Evolutionary conservation across 495 filamentous ascomycete species (phyloP), one percentile per base, ranked within the genome.

Genomic region (Tuber magnatum): DNA sequence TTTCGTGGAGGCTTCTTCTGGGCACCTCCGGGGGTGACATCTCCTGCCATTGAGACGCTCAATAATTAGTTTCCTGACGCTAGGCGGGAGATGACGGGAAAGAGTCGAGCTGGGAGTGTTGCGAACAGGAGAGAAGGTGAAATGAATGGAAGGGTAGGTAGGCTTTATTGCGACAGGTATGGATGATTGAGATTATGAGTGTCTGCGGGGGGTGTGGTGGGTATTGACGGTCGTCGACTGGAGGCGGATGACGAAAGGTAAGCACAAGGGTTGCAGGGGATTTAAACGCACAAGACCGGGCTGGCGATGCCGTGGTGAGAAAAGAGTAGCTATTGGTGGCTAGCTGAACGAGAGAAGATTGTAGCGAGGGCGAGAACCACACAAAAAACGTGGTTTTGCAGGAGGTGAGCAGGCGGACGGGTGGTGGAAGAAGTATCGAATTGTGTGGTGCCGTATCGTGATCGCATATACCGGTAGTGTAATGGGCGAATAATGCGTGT

Each of bases 31-130:
- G 73, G 41, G 51, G 76, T 76, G 42, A 44, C 69, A 44, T 76
- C 70, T 40, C 77, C 77, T 68, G 77, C 77, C 77, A 79, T 79
- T 70, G 38, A 79, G 73, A 46, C 71, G 69, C 75, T 48, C 39
- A 48, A 39, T 14, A 39, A 71, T 24, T 38, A 46, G 70, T 42
- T 71, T 74, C 44, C 46, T 65, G 56, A 65, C 56, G 56, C 56
- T 65, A 65, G 56, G 56, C 56, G 28, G 56, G 28, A 65, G 56
- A 65, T 65, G 56, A 35, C 56, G 56, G 56, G 56, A 65, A 35
- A 65, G 35, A 20, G 56, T 65, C 56, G 56, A 65, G 56, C 56
- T 65, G 56, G 56, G 56, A 65, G 56, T 65, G 28, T 65, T 65
- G 56, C 56, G 56, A 65, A 65, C 56, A 65, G 28, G 28, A 65